Conservation (phyloP, 345 rosid genomes). For the thale cress (Arabidopsis thaliana) region TAIR10.1 NC_003071.7:552501-553000, state of each 20-base stretch:
- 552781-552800: neutral
- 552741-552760: conserved; percentile 48
- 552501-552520: conserved; percentile 32
- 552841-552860: neutral
- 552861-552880: conserved; percentile 1
- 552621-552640: conserved; percentile 54
- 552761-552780: conserved; percentile 41
- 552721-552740: conserved; percentile 25
- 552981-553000: neutral
- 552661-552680: conserved; percentile 46
- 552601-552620: conserved; percentile 54
- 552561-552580: conserved; percentile 51
- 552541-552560: conserved; percentile 35
- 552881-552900: neutral
- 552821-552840: conserved; percentile 1
- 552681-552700: conserved; percentile 4
- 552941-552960: neutral
- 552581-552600: conserved; percentile 52
- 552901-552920: neutral
- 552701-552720: conserved; percentile 23
- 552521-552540: conserved; percentile 33
- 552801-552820: conserved; percentile 4
- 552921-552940: neutral
- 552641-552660: conserved; percentile 40
- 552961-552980: neutral